A percentile compares a stretch with the other conserved stretches of the same genome.
phyloP scores from a whole-genome alignment of 768 basidiomycete species.

The Cantharellus anzutake region DNA sequence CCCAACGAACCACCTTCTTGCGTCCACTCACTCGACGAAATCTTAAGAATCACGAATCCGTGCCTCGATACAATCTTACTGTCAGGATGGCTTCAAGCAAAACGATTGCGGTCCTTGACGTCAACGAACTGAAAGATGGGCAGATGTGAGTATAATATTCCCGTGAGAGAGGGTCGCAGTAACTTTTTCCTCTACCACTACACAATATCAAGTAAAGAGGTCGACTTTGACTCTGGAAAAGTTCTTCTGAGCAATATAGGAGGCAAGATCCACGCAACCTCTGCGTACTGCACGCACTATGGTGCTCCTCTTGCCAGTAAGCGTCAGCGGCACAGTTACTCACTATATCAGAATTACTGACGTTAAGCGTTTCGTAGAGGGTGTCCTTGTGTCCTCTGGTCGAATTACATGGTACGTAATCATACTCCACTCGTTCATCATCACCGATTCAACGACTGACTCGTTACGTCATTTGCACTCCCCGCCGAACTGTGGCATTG shows the following conservation, averaged over 20 bases:
- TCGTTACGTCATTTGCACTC: not conserved
- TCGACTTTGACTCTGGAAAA: conserved; percentile 53
- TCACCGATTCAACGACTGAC: not conserved
- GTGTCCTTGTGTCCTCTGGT: conserved; percentile 60
- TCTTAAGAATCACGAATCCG: no score
- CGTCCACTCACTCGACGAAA: no score
- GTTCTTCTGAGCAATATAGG: conserved; percentile 61
- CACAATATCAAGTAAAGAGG: conserved; percentile 45
- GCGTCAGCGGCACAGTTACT: conserved; percentile 2
- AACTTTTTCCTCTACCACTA: not conserved
- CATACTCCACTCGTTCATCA: not conserved
- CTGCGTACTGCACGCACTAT: conserved; percentile 80
- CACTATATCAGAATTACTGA: not conserved
- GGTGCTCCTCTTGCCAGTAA: conserved; percentile 59
- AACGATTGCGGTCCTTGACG: conserved; percentile 38
- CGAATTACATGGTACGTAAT: conserved; percentile 51
- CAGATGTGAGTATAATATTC: conserved; percentile 30
- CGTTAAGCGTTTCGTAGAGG: conserved; percentile 21
- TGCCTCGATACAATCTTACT: no score
- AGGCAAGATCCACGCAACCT: conserved; percentile 57
- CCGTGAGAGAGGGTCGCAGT: not conserved
- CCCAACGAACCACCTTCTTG: no score
- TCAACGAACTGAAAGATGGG: conserved; percentile 41
- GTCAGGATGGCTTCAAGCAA: conserved; percentile 13
- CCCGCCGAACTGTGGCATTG: not conserved